Evolutionary conservation across 2,329 filamentous ascomycete genomes (phyloP), one percentile per base, ranked within the genome.

Genomic region (Fusarium denticulatum): DNA sequence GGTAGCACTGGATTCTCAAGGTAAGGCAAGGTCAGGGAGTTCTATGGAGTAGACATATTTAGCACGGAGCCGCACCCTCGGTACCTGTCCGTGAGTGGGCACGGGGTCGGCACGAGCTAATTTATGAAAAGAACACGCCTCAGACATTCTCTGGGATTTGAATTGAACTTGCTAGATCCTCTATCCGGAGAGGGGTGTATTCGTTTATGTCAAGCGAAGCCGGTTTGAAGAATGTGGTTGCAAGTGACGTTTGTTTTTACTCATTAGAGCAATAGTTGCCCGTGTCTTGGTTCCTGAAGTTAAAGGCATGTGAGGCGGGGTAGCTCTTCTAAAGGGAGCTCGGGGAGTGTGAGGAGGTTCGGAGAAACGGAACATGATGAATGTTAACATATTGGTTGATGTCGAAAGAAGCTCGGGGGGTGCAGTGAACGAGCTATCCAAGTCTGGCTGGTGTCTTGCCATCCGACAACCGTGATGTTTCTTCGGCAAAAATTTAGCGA

Each of bases 31-130:
- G 53, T n/a, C 45, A 50, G 59, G 46, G n/a, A 64, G 37, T 64
- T 68, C n/a, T 37, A 65, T 53, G 66, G 67, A 53, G 57, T 62
- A 50, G 72, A 65, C 45, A 57, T 60, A 57, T 46, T 60, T 70
- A 63, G 66, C 59, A 68, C 61, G 75, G 75, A 77, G 71, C 73
- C 75, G 71, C 68, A 71, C 56, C 42, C 75, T 77, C 75, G 75
- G 75, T 67, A 60, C 69, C 67, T 75, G 75, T 73, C 75, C 75
- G 75, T 71, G 64, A 50, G 65, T 69, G 67, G 64, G 40, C 55
- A 64, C 39, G 65, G 60, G 67, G 60, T 60, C 57, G 58, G 28
- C 53, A 59, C 39, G 62, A 36, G 46, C 32, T 50, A 57, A 26
- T 40, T 64, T 36, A 16, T 39, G 30, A 34, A 45, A 22, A 34